Conservation (phyloP, 495 filamentous ascomycete genomes). For the Aspergillus conjunctus region DNA sequence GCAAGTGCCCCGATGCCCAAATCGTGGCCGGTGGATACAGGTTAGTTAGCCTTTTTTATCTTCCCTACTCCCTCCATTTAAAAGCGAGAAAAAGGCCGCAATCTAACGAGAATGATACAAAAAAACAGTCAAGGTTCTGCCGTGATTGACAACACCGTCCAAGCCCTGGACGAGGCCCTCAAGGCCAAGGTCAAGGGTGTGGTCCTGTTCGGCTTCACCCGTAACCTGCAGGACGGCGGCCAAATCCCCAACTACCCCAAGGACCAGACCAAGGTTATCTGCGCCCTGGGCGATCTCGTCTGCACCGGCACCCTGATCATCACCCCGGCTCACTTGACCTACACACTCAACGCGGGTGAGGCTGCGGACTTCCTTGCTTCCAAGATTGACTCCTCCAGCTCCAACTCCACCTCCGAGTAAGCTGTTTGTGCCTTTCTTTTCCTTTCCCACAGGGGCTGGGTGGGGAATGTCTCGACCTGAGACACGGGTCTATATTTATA, state of each 20-base stretch:
- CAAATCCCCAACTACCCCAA: slow-evolving; percentile 49
- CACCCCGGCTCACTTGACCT: slow-evolving; percentile 48
- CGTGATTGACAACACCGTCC: slow-evolving; percentile 51
- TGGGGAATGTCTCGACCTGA: too few relatives aligned
- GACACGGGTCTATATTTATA: too few relatives aligned
- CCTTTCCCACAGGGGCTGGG: neutral
- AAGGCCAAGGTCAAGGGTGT: slow-evolving; percentile 51
- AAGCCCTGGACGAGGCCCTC: slow-evolving; percentile 37
- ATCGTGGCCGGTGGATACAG: slow-evolving; percentile 58
- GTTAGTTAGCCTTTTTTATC: too few relatives aligned
- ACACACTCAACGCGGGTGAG: slow-evolving; percentile 31
- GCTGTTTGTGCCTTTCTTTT: neutral
- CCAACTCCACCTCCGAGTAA: too few relatives aligned
- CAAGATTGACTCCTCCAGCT: slow-evolving; percentile 9
- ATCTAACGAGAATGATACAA: neutral
- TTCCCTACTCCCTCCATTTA: neutral
- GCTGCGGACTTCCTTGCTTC: slow-evolving; percentile 26
- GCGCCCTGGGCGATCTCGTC: slow-evolving; percentile 52
- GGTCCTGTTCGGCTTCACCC: slow-evolving; percentile 58
- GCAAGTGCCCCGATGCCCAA: slow-evolving; percentile 54
- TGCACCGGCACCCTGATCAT: slow-evolving; percentile 54
- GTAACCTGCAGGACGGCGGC: slow-evolving; percentile 52
- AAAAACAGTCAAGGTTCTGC: slow-evolving; percentile 56
- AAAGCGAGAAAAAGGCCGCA: neutral
- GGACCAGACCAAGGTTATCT: slow-evolving; percentile 50